These are phyloP conservation scores for Chalaropsis thielavioides DNA, from an alignment of 2,329 filamentous ascomycete genomes.

Conservation along the genomic window DNA sequence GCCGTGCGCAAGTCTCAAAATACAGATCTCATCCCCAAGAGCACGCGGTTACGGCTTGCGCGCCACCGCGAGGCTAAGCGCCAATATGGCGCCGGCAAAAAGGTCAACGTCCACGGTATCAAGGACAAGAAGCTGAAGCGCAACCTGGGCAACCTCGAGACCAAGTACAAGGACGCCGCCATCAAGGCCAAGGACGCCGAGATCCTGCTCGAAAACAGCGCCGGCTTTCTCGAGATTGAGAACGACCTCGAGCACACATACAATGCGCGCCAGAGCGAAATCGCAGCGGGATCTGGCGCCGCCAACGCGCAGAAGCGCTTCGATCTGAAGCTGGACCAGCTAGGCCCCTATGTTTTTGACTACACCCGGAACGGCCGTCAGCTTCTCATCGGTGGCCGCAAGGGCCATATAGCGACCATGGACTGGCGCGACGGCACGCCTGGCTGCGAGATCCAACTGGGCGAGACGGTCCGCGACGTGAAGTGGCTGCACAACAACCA, in stretches of 20 bases:
- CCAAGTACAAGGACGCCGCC: conserved; percentile 66
- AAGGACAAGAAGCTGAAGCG: conserved; percentile 81
- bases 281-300: conserved; percentile 56
- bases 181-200: conserved; percentile 88
- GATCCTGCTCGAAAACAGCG: conserved; percentile 75
- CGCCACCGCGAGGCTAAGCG: conserved; percentile 50
- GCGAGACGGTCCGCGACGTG: conserved; percentile 78
- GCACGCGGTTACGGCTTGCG: conserved; percentile 37
- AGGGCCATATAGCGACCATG: conserved; percentile 91
- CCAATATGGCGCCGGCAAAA: conserved; percentile 71
- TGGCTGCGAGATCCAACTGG: conserved; percentile 78
- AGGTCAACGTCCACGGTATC: conserved; percentile 56
- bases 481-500: conserved; percentile 93
- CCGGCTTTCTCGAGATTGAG: conserved; percentile 79
- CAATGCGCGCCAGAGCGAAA: conserved; percentile 79
- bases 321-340: conserved; percentile 64
- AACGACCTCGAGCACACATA: conserved; percentile 81
- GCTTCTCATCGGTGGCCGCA: conserved; percentile 70
- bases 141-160: conserved; percentile 64
- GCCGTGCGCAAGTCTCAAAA: conserved; percentile 1
- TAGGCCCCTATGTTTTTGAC: conserved; percentile 79
- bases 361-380: conserved; percentile 84
- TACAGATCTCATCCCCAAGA: conserved; percentile 34
- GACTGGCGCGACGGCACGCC: conserved; percentile 90
- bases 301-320: conserved; percentile 89